Conservation (phyloP, 2,329 filamentous ascomycete genomes). For the Monosporascus sp. region DNA sequence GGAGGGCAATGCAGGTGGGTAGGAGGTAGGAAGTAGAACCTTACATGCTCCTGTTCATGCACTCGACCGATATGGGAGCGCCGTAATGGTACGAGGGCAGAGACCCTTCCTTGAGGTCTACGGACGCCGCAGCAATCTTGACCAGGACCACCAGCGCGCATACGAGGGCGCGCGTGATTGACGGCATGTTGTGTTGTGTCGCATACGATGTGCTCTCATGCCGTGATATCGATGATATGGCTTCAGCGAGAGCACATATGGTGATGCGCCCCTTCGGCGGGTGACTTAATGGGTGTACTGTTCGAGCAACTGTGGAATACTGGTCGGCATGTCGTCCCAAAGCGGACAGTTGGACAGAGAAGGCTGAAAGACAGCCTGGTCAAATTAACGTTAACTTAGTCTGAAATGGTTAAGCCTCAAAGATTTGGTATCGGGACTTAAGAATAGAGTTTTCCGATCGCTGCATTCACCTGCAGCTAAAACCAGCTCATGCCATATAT, state of each 20-base stretch:
- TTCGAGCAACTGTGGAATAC: too few relatives aligned
- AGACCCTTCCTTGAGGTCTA: constrained; percentile 29
- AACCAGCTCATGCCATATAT: too few relatives aligned
- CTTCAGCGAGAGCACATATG: constrained; percentile 1
- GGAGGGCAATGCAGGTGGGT: not conserved
- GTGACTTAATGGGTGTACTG: too few relatives aligned
- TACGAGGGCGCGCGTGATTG: constrained; percentile 11
- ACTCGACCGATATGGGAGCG: constrained; percentile 63
- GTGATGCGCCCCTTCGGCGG: too few relatives aligned
- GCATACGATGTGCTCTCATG: constrained; percentile 1
- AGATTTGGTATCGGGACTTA: too few relatives aligned
- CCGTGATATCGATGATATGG: constrained; percentile 7
- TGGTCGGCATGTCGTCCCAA: not conserved
- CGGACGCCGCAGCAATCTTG: constrained; percentile 13
- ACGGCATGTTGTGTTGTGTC: constrained; percentile 14
- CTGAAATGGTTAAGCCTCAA: not conserved
- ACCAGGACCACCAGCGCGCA: constrained; percentile 10
- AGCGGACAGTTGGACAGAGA: not conserved
- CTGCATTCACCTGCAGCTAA: too few relatives aligned
- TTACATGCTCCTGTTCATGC: constrained; percentile 69
- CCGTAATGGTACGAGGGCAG: constrained; percentile 61
- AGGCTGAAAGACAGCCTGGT: constrained; percentile 11
- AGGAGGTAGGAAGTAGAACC: constrained; percentile 22
- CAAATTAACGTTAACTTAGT: not conserved
- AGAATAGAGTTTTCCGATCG: too few relatives aligned